phyloP scores from a whole-genome alignment of 2,329 filamentous ascomycete genomes.

The Neofusicoccum laricinum region DNA sequence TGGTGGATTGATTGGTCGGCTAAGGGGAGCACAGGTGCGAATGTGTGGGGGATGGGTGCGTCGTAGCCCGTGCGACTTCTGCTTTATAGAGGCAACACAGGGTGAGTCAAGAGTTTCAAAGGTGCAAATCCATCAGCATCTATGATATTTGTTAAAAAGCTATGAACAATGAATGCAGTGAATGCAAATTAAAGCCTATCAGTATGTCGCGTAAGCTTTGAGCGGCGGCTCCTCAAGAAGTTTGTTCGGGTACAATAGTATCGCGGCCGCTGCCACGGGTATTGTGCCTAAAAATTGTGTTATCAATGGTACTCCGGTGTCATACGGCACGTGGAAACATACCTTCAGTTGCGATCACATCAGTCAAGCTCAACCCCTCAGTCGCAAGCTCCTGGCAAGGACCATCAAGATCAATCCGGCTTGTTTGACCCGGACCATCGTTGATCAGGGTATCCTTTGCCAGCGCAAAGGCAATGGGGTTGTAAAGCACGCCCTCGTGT shows the following conservation, averaged over 20 bases:
- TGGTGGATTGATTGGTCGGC: conserved; percentile 2
- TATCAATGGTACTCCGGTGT: conserved; percentile 17
- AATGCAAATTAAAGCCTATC: not conserved
- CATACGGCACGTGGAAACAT: not conserved
- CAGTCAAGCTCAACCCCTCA: conserved; percentile 40
- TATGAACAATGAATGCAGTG: no score
- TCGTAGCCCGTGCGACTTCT: no score
- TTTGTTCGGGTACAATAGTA: conserved; percentile 24
- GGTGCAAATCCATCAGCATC: no score
- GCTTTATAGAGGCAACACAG: no score
- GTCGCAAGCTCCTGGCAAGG: conserved; percentile 41
- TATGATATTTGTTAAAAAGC: no score
- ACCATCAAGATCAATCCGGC: conserved; percentile 36
- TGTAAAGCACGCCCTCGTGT: conserved; percentile 52
- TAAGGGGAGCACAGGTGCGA: not conserved
- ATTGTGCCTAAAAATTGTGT: conserved; percentile 40
- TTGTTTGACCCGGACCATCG: conserved; percentile 43
- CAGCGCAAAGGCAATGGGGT: conserved; percentile 46
- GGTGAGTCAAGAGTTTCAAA: no score
- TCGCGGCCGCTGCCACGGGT: conserved; percentile 36
- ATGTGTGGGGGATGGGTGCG: not conserved
- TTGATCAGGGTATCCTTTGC: conserved; percentile 49
- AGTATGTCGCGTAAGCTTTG: not conserved
- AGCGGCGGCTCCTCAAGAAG: not conserved
- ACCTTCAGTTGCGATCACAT: conserved; percentile 34